Base-by-base conservation (phyloP, 2,329 filamentous ascomycete genomes). In the Aureobasidium sp. region DNA sequence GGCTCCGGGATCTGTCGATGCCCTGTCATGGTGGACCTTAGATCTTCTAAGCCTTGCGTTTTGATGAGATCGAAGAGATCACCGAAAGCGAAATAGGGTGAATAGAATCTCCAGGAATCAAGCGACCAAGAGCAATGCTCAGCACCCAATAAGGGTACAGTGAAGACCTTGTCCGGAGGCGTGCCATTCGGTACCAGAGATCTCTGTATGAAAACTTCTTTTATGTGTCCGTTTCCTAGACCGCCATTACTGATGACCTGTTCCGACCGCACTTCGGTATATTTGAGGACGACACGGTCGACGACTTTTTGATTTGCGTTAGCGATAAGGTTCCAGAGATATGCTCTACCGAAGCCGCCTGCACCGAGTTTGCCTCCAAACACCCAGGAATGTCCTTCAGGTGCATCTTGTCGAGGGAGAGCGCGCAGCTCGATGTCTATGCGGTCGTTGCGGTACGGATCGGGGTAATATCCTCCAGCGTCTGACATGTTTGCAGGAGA, bases 51-150 rank as follows among this genome's bases (percentile, higher is more conserved):
- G 5, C 32, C 36, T 51, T 60, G 57, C 9, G 16, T 27, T 5
- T 13, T 1, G 2, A 60, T 27, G 1, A 60, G 14, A 32, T 44
- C 36, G 14, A 27, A 9, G 7, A 59, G 55, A 14, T 59, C 55
- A 3, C 55, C 55, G 10, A 59, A 49, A 13, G 42, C 32, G 16
- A 25, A 59, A 25, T 32, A 59, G 6, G 55, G 55, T 11, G 41
- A 39, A 16, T 59, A 59, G 16, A 32, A 39, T 25, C 55, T 48
- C 55, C 55, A 59, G 16, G 55, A 27, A 41, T 49, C 41, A 4
- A 59, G n/a, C n/a, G 42, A 45, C 55, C 42, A 59, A 13, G 32
- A 49, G 16, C 44, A 49, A 59, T 59, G 55, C 27, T 59, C 44
- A 25, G 44, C 55, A 30, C 30, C 55, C 16, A 49, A 14, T 16